A percentile compares a stretch with the other conserved stretches of the same genome.
phyloP scores from a whole-genome alignment of 805 yeast genomes.

The Monosporozyma unispora region DNA sequence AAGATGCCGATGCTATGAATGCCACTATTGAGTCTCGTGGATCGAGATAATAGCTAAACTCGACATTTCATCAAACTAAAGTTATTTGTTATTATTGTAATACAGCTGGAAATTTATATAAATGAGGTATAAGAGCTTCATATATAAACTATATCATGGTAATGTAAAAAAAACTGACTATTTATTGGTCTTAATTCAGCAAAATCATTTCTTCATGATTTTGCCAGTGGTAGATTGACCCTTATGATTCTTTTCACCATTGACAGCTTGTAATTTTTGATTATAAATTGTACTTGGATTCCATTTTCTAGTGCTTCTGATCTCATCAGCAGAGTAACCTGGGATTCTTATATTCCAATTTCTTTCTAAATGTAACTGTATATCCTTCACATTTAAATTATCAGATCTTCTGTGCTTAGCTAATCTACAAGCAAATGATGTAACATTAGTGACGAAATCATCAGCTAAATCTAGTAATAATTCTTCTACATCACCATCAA shows the following conservation, averaged over 20 bases:
- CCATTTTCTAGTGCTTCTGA: slow-evolving; percentile 67
- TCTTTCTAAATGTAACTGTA: slow-evolving; percentile 82
- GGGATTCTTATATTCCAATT: slow-evolving; percentile 95
- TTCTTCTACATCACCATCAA: slow-evolving; percentile 96
- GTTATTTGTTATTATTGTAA: background rate
- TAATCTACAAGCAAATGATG: slow-evolving; percentile 85
- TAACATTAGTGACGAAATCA: slow-evolving; percentile 85
- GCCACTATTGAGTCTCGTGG: slow-evolving; percentile 4
- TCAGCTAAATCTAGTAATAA: slow-evolving; percentile 86
- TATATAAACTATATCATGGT: background rate
- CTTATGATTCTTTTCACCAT: slow-evolving; percentile 14
- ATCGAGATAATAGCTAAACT: background rate
- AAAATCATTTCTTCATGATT: background rate
- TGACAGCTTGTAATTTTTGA: slow-evolving; percentile 49
- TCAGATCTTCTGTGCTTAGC: slow-evolving; percentile 93
- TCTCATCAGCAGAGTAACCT: slow-evolving; percentile 87
- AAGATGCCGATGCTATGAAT: slow-evolving; percentile 54
- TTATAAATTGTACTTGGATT: slow-evolving; percentile 53
- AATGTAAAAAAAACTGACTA: background rate
- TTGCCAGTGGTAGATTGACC: background rate
- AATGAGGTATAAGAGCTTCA: background rate
- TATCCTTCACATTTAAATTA: slow-evolving; percentile 75
- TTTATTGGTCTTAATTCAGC: background rate
- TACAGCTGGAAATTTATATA: background rate
- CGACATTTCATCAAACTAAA: background rate